These are phyloP conservation scores for Erysimum cheiri DNA, from an alignment of 441 rosid genomes.

Conservation along the genomic window DNA sequence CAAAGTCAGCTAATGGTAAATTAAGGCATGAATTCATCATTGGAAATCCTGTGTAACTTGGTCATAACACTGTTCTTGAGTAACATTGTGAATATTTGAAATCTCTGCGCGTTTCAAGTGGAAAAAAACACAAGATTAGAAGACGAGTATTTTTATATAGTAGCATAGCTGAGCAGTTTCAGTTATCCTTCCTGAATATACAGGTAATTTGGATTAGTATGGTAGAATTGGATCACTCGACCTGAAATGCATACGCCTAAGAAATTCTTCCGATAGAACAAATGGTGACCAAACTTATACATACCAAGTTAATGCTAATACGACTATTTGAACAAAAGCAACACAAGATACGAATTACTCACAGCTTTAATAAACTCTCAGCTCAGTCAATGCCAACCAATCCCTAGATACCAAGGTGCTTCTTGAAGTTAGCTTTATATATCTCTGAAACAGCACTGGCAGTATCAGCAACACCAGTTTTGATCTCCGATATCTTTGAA, in stretches of 20 bases:
- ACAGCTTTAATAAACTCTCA: background rate
- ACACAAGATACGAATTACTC: constrained; percentile 4
- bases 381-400: constrained; percentile 13
- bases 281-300: background rate
- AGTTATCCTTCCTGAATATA: background rate
- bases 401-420: constrained; percentile 41
- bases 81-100: background rate
- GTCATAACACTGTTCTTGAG: background rate
- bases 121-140: background rate
- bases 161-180: constrained; percentile 1
- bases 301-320: background rate
- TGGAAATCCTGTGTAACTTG: constrained; percentile 6
- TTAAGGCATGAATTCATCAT: background rate
- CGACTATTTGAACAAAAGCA: background rate
- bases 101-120: background rate
- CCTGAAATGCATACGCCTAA: background rate
- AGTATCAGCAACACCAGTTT: constrained; percentile 55
- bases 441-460: constrained; percentile 53
- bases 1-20: background rate
- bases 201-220: background rate
- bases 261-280: background rate
- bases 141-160: background rate
- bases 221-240: background rate
- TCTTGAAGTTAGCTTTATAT: constrained; percentile 46
- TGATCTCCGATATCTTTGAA: constrained; percentile 60